Conservation (phyloP, 495 filamentous ascomycete species). For the Neurospora tetraspora region DNA sequence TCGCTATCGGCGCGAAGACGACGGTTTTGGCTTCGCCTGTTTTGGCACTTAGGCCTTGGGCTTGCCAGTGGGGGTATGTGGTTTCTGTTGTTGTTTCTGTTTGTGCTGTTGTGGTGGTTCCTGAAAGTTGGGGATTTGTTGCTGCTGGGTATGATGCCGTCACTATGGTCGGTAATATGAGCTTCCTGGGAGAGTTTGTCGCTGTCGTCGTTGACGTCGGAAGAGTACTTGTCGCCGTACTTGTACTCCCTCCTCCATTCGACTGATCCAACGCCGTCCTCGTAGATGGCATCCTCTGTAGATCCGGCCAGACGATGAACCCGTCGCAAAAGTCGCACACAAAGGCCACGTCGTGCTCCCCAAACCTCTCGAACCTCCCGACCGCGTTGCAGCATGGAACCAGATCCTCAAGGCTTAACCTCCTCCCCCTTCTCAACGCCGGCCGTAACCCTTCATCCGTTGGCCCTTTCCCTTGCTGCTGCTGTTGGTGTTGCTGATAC, state of each 20-base stretch:
- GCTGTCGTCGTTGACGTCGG: neutral
- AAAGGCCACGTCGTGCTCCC: constrained; percentile 34
- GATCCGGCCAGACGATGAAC: constrained; percentile 36
- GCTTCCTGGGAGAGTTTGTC: neutral
- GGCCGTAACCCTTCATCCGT: neutral
- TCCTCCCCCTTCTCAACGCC: constrained; percentile 1
- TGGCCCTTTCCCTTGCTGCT: constrained; percentile 3
- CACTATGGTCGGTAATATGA: neutral
- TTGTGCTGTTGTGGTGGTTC: neutral
- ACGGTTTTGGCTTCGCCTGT: constrained; percentile 29
- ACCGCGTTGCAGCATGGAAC: constrained; percentile 28
- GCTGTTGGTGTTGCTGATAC: constrained; percentile 10
- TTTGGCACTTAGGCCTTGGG: constrained; percentile 8
- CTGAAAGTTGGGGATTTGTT: neutral
- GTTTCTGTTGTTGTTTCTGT: constrained; percentile 1
- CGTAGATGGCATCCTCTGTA: constrained; percentile 29
- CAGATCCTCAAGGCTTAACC: constrained; percentile 24
- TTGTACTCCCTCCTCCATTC: neutral
- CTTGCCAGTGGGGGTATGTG: constrained; percentile 25
- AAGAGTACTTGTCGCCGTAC: neutral
- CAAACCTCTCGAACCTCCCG: constrained; percentile 32
- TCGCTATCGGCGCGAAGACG: constrained; percentile 37
- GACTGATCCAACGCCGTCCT: constrained; percentile 12
- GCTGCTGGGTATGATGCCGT: neutral
- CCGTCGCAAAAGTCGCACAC: constrained; percentile 43